phyloP scores from a whole-genome alignment of 192 early-diverging fungal species.

The Chytriomyces sp. region DNA sequence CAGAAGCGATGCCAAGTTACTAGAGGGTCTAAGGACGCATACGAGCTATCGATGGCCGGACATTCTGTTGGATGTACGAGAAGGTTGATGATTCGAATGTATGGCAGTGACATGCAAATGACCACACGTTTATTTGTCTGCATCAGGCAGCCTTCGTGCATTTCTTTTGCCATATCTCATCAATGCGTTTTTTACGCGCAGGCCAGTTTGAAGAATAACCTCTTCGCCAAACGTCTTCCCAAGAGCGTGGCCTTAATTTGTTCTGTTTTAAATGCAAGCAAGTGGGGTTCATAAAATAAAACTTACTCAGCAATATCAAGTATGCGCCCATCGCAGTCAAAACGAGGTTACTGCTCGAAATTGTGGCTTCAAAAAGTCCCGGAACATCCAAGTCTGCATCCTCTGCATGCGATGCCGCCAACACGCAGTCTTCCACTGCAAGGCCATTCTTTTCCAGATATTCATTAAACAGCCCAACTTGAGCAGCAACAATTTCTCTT shows the following conservation, averaged over 20 bases:
- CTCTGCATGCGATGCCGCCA: background rate
- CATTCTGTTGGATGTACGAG: no score
- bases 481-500: background rate
- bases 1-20: no score
- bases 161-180: slow-evolving; percentile 5
- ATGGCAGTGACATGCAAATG: no score
- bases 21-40: no score
- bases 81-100: no score
- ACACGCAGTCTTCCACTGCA: slow-evolving; percentile 13
- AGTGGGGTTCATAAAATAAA: background rate
- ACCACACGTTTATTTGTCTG: no score
- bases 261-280: no score
- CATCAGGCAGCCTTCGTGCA: no score
- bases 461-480: slow-evolving; percentile 5
- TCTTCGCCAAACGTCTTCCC: slow-evolving; percentile 10
- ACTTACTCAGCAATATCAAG: slow-evolving; percentile 13
- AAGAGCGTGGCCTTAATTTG: background rate
- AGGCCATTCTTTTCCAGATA: slow-evolving; percentile 4
- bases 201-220: slow-evolving; percentile 14
- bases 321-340: background rate
- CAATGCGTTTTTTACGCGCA: slow-evolving; percentile 13
- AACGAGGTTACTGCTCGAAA: no score
- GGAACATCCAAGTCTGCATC: background rate
- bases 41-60: no score
- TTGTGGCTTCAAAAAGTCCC: slow-evolving; percentile 5